phyloP scores from a whole-genome alignment of 2,329 filamentous ascomycete species.

The Pseudocercospora ulei region DNA sequence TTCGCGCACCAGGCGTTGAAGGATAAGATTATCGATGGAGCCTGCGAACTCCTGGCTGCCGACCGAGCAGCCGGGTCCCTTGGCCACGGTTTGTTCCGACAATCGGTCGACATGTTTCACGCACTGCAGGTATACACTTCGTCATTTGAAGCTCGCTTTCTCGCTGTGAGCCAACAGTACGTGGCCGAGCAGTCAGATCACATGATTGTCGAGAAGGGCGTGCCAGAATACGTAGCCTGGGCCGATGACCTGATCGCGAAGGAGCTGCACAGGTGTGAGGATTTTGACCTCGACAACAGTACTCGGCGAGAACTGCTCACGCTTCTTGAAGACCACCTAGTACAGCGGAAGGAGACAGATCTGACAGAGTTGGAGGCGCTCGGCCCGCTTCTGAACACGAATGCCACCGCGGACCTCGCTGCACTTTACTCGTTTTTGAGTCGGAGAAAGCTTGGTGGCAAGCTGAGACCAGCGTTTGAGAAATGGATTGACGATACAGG shows the following conservation, averaged over 20 bases:
- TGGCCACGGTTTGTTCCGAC: conserved; percentile 57
- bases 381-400: conserved; percentile 60
- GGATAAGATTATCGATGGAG: conserved; percentile 52
- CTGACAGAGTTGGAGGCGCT: conserved; percentile 47
- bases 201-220: conserved; percentile 50
- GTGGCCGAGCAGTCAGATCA: conserved; percentile 60
- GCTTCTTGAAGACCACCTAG: conserved; percentile 61
- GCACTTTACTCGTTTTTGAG: conserved; percentile 69
- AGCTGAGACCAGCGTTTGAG: conserved; percentile 63
- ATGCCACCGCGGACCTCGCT: conserved; percentile 60
- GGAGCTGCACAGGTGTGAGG: conserved; percentile 68
- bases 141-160: conserved; percentile 67
- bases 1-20: conserved; percentile 48
- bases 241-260: conserved; percentile 58
- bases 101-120: conserved; percentile 72
- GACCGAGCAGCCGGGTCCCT: conserved; percentile 53
- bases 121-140: conserved; percentile 71
- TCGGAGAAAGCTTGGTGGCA: conserved; percentile 58
- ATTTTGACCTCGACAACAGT: conserved; percentile 69
- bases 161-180: conserved; percentile 58
- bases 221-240: conserved; percentile 66
- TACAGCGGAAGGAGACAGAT: conserved; percentile 54
- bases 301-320: conserved; percentile 70
- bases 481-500: conserved; percentile 70
- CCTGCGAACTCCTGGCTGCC: conserved; percentile 64